Base-by-base conservation (phyloP, 1,284 basidiomycete species). In the Cutaneotrichosporon cavernicola region DNA sequence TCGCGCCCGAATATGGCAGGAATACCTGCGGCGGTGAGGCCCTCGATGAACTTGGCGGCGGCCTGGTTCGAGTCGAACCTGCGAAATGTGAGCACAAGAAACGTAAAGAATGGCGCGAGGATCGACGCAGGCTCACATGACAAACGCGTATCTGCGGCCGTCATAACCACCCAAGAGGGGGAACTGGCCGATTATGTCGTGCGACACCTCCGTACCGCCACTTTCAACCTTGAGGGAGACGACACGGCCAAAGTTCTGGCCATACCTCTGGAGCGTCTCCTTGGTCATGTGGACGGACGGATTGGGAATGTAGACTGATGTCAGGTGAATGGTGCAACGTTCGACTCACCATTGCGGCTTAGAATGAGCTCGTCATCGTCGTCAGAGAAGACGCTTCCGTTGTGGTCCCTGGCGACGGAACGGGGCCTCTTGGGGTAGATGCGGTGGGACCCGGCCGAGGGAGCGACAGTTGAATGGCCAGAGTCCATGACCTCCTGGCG, bases 1-100 rank as follows among this genome's bases (percentile, higher is more conserved):
- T 78, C 76, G 72, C 76, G 74, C 64, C 67, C 75, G 60, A 68
- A 71, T 56, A 72, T 73, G 58, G 70, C 73, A 2, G 65, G 32
- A 21, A 73, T 53, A 9, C 63, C 60, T 16, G 57, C 55, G 16
- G 55, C 22, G n/a, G 52, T 60, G 49, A 76, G 65, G 30, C 58
- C 55, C 6, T 30, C 5, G 61, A 75, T 72, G 58, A 76, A 75
- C 6, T 47, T 51, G n/a, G 57, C 55, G 13, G 75, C 73, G 14
- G 71, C 64, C 4, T 66, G 61, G 14, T 58, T 58, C 3, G 66
- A 58, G 43, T 74, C 69, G 56, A 74, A 75, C 69, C 73, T 75
- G 38, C 16, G 7, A 34, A 6, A 18, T 46, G 43, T 62, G 50
- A 65, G 68, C 61, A 8, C 16, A 46, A 14, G 38, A 10, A n/a